Base-by-base conservation (phyloP, 2,329 filamentous ascomycete species). In the Claviceps citrina region DNA sequence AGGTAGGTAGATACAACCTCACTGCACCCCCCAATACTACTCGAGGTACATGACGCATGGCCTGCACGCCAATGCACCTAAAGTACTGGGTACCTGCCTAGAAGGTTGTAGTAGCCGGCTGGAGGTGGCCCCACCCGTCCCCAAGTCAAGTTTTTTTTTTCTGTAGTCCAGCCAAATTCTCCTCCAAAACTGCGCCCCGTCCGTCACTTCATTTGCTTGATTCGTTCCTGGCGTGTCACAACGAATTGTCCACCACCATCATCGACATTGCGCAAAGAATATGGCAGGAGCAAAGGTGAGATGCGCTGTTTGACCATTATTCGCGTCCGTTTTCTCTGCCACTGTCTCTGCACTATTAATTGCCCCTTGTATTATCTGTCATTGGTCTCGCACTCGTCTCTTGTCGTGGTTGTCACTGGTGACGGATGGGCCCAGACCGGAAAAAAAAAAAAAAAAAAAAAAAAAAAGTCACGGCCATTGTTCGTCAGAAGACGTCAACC, bases 211-310 rank as follows among this genome's bases (percentile, higher is more conserved):
- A 28, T 36, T 28, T 36, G 32, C n/a, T 25, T 18, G 24, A 39
- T 43, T 27, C 36, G 27, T 30, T 26, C 28, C 41, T 22, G 30
- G 28, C 25, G 19, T 39, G 25, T 30, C 31, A 40, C 38, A 28
- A 19, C 38, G 24, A 35, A 13, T 28, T 20, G 31, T 28, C 25
- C 33, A 32, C 35, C 30, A 39, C 31, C 32, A 25, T 19, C 32
- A 25, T 22, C 15, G 20, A 35, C 30, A 33, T 31, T 33, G 38
- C 8, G 31, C 31, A 24, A 15, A 36, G 24, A 26, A 31, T 5
- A 51, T 51, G 49, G 46, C 49, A 31, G 45, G 44, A 44, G 42
- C 42, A 42, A 51, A 50, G 47, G 48, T 48, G 36, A 32, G 36
- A 24, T 13, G 24, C 15, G 7, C 27, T 19, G 20, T 10, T 27